Base-by-base conservation (phyloP, 192 early-diverging fungal genomes). In the Mortierella alpina region DNA sequence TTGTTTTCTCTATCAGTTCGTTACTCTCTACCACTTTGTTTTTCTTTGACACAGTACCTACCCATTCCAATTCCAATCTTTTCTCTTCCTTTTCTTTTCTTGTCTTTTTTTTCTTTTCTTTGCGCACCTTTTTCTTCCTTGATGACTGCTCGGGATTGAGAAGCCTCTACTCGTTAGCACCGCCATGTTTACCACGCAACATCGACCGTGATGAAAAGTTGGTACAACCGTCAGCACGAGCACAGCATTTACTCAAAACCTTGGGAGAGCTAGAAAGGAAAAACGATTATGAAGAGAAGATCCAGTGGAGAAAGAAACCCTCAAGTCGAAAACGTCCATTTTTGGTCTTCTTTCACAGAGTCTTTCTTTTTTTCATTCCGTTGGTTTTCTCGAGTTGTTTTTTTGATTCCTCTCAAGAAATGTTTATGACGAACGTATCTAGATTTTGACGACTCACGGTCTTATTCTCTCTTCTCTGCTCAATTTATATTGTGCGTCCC, bases 381-480 rank as follows among this genome's bases (percentile, higher is more conserved):
- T 47, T 48, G n/a, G 48, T 52, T 51, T 70, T 78, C 75, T 78
- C 75, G 63, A 78, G 75, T 78, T 78, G 75, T 70, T 78, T 78
- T 77, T 78, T 70, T 69, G 67, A 78, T 78, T 78, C 75, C 75
- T 78, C 75, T 78, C 68, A 70, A 70, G 61, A 70, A 66, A 78
- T 70, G 67, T 70, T 70, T 46, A 40, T 55, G 75, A 78, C 68
- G 74, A 78, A 69, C 47, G 62, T 78, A 70, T 52, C 56, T 55
- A 66, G 61, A 78, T 78, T 78, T 78, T 78, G 75, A 78, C 68
- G 75, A 78, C 75, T 78, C 75, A 78, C 75, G 75, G 75, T 78
- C 75, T 78, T 23, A 65, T 55, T 62, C 54, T 78, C 56, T 68
- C 31, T 65, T 63, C 52, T 52, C 42, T 23, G 48, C 52, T 40